phyloP scores from a whole-genome alignment of 2,329 filamentous ascomycete genomes.

The Podosphaera aphanis region DNA sequence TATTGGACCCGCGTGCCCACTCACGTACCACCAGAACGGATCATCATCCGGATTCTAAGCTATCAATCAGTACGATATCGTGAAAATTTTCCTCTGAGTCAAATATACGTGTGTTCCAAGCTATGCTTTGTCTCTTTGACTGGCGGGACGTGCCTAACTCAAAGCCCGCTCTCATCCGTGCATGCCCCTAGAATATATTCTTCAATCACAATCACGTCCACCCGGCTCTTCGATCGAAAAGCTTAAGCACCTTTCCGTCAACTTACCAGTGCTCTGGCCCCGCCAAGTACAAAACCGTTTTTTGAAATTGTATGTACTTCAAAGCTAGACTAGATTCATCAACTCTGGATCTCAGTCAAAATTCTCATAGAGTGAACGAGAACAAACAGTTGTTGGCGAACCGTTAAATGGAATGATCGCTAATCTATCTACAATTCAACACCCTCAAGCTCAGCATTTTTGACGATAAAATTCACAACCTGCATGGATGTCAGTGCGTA shows the following conservation, averaged over 20 bases:
- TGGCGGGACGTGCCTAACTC: not conserved
- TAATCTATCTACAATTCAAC: conserved; percentile 1
- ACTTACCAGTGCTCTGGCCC: not conserved
- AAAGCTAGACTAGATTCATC: too few species aligned
- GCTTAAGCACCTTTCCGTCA: not conserved
- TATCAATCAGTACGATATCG: not conserved
- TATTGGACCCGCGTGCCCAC: not conserved
- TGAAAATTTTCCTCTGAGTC: not conserved
- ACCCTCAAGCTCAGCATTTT: not conserved
- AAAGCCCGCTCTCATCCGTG: not conserved
- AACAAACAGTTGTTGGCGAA: too few species aligned
- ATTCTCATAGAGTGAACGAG: too few species aligned
- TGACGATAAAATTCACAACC: not conserved
- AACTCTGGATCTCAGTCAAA: too few species aligned
- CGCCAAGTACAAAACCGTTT: not conserved
- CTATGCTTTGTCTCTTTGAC: not conserved
- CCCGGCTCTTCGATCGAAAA: not conserved
- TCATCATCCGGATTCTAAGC: not conserved
- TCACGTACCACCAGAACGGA: not conserved
- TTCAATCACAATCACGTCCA: not conserved
- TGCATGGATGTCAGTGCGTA: not conserved
- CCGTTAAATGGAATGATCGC: too few species aligned
- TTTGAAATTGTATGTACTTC: too few species aligned
- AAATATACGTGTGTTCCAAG: not conserved
- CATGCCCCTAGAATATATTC: not conserved